phyloP scores from a whole-genome alignment of 805 yeast species.

The Zygosaccharomyces rouxii region DNA sequence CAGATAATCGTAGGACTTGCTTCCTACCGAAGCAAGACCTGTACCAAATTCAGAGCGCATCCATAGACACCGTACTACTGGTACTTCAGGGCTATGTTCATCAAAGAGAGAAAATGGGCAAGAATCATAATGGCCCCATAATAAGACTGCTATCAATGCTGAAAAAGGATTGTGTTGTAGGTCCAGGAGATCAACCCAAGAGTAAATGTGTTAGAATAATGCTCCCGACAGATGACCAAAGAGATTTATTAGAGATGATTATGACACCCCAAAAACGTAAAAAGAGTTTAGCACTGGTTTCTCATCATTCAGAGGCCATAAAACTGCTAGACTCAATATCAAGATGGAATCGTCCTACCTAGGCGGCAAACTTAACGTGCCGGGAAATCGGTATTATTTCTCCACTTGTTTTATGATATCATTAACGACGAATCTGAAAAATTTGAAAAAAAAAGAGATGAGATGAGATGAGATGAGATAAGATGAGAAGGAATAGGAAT shows the following conservation, averaged over 20 bases:
- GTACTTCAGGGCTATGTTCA: constrained; percentile 22
- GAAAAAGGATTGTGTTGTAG: constrained; percentile 23
- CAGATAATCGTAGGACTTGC: constrained; percentile 14
- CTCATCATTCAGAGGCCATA: constrained; percentile 16
- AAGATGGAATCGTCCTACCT: constrained; percentile 9
- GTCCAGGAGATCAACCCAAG: not conserved
- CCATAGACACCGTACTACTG: constrained; percentile 24
- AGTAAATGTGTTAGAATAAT: constrained; percentile 14
- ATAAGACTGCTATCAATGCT: constrained; percentile 27
- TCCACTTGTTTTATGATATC: not conserved
- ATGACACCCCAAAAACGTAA: constrained; percentile 10
- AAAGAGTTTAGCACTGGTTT: constrained; percentile 17
- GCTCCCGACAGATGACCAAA: constrained; percentile 13
- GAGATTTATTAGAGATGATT: constrained; percentile 4
- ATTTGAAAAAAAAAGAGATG: not conserved
- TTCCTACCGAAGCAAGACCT: constrained; percentile 16
- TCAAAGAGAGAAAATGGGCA: constrained; percentile 11
- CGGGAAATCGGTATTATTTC: no score
- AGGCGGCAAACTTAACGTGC: not conserved
- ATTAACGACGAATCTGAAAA: not conserved
- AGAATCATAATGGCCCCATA: constrained; percentile 19
- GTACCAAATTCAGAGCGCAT: constrained; percentile 12
- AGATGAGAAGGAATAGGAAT: not conserved
- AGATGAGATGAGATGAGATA: not conserved
- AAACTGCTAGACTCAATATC: constrained; percentile 17